These are phyloP conservation scores for Fomes fomentarius DNA, from an alignment of 1,284 basidiomycete species.

Conservation along the genomic window DNA sequence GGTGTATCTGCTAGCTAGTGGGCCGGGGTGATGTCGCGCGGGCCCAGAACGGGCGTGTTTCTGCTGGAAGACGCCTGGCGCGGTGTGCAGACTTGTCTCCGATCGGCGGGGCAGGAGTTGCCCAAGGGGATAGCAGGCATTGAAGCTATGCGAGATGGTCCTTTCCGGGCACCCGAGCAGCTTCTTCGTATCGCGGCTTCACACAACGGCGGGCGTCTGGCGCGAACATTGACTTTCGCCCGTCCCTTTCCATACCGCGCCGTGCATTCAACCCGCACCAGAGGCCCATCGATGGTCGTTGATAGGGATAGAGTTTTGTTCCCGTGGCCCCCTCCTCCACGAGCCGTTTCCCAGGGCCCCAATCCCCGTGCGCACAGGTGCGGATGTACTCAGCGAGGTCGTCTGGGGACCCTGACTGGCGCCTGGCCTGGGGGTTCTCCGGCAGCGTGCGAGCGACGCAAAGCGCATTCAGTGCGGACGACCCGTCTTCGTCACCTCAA, in stretches of 20 bases:
- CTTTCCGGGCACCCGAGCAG: slow-evolving; percentile 3
- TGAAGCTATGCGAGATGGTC: slow-evolving; percentile 17
- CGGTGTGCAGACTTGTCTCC: slow-evolving; percentile 16
- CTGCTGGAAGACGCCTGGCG: slow-evolving; percentile 13
- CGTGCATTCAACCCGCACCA: no score
- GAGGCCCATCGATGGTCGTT: slow-evolving; percentile 10
- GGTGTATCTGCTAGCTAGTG: not conserved
- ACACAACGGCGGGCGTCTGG: not conserved
- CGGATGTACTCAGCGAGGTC: no score
- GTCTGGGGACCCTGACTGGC: not conserved
- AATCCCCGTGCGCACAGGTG: no score
- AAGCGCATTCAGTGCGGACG: slow-evolving; percentile 12
- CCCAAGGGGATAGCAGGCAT: slow-evolving; percentile 20
- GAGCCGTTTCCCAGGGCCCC: not conserved
- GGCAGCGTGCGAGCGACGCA: no score
- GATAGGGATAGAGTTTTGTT: slow-evolving; percentile 24
- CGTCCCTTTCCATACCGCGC: not conserved
- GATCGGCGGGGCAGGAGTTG: slow-evolving; percentile 18
- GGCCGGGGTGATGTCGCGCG: slow-evolving; percentile 3
- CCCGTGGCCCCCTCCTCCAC: slow-evolving; percentile 2
- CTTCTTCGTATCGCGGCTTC: slow-evolving; percentile 7
- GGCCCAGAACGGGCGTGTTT: slow-evolving; percentile 11
- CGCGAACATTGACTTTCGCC: slow-evolving; percentile 9
- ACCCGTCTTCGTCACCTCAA: no score
- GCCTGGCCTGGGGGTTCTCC: not conserved